phyloP scores from a whole-genome alignment of 345 rosid genomes.

The Pistacia atlantica region DNA sequence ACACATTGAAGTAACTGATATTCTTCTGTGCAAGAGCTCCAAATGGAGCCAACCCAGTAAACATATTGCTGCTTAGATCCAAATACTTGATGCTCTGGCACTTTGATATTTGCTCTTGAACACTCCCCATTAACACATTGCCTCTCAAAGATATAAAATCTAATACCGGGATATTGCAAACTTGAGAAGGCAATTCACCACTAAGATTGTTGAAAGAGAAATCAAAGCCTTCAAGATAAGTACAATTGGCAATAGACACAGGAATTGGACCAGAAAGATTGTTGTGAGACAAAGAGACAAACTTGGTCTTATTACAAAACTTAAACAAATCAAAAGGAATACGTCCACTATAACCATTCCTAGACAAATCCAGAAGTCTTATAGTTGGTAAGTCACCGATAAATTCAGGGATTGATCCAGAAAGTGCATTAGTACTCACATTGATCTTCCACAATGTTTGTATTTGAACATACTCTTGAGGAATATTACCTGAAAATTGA shows the following conservation, averaged over 20 bases:
- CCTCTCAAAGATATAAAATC: slow-evolving; percentile 61
- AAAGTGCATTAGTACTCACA: slow-evolving; percentile 83
- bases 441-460: slow-evolving; percentile 88
- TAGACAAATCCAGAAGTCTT: slow-evolving; percentile 92
- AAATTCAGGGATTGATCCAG: slow-evolving; percentile 90
- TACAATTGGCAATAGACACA: slow-evolving; percentile 63
- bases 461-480: slow-evolving; percentile 62
- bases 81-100: slow-evolving; percentile 62
- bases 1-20: slow-evolving; percentile 66
- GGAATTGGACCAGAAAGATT: slow-evolving; percentile 76
- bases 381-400: slow-evolving; percentile 75
- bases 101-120: slow-evolving; percentile 49
- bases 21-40: slow-evolving; percentile 58
- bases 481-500: slow-evolving; percentile 78
- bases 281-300: slow-evolving; percentile 74
- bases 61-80: slow-evolving; percentile 78
- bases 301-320: slow-evolving; percentile 73
- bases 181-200: slow-evolving; percentile 62
- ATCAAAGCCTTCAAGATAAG: slow-evolving; percentile 77
- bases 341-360: slow-evolving; percentile 62
- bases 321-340: slow-evolving; percentile 74
- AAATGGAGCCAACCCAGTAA: slow-evolving; percentile 72
- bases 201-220: slow-evolving; percentile 73
- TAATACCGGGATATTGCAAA: slow-evolving; percentile 66
- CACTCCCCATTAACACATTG: slow-evolving; percentile 68